A percentile compares a stretch with the other conserved stretches of the same genome.
Conservation (phyloP, 2,329 filamentous ascomycete species). For the Alternaria novae-zelandiae region DNA sequence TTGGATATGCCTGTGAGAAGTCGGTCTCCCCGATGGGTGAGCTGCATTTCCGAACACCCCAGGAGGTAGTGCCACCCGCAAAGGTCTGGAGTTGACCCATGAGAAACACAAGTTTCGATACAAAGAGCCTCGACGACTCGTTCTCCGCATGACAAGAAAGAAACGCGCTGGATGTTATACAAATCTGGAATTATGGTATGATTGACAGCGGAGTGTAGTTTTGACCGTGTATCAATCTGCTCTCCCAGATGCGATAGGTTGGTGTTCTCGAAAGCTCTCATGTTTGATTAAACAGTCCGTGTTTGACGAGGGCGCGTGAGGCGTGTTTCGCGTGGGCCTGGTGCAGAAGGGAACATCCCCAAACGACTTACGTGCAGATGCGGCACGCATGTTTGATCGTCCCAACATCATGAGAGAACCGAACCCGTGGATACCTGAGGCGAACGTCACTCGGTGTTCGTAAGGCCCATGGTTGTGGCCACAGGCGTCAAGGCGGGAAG, state of each 20-base stretch:
- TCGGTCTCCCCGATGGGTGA: background rate
- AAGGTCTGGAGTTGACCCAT: background rate
- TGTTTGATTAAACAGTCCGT: slow-evolving; percentile 17
- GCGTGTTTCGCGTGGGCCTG: slow-evolving; percentile 24
- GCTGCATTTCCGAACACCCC: background rate
- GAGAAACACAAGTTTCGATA: background rate
- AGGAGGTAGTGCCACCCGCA: background rate
- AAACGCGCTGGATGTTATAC: background rate
- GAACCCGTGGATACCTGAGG: slow-evolving; percentile 8
- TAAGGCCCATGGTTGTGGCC: background rate
- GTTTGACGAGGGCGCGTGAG: slow-evolving; percentile 29
- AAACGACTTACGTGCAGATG: slow-evolving; percentile 1
- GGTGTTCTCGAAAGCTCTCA: background rate
- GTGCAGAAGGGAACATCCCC: background rate
- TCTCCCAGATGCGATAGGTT: background rate
- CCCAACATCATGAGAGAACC: background rate
- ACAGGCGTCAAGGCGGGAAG: slow-evolving; percentile 2
- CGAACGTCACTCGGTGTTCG: background rate
- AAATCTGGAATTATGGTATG: background rate
- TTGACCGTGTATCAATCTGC: background rate
- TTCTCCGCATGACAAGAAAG: background rate
- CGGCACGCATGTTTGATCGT: slow-evolving; percentile 17
- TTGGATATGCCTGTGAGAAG: background rate
- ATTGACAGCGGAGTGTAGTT: background rate
- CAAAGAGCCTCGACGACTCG: background rate